Percentiles rank a stretch among this genome's conserved stretches.
Conservation (phyloP, 2,329 filamentous ascomycete genomes). For the Zasmidium angulare region DNA sequence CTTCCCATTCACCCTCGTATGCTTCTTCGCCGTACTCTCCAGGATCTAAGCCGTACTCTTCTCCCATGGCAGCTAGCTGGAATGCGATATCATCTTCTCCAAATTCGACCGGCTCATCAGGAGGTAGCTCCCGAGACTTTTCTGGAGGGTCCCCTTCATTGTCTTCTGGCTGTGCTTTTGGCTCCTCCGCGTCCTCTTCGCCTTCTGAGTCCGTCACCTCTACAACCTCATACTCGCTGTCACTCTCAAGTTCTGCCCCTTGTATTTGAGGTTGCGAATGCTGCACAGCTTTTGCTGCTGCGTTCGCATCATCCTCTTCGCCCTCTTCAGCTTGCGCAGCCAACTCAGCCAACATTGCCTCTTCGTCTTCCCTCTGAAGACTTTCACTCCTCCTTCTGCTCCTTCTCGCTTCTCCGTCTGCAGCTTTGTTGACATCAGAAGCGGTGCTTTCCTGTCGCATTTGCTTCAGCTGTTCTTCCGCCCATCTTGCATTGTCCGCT, state of each 20-base stretch:
- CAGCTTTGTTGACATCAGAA: conserved; percentile 20
- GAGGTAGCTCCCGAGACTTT: conserved; percentile 57
- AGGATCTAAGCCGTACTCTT: conserved; percentile 75
- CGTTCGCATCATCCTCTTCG: conserved; percentile 58
- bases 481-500: conserved; percentile 33
- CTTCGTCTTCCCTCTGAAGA: conserved; percentile 37
- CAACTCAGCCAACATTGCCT: conserved; percentile 35
- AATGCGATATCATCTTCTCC: conserved; percentile 92
- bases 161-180: conserved; percentile 38
- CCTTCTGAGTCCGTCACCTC: conserved; percentile 65
- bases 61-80: conserved; percentile 85
- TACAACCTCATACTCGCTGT: conserved; percentile 71
- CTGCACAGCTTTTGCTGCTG: conserved; percentile 36
- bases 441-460: conserved; percentile 27
- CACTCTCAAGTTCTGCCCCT: conserved; percentile 46
- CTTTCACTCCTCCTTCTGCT: conserved; percentile 31
- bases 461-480: conserved; percentile 31
- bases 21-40: conserved; percentile 71
- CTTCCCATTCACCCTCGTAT: conserved; percentile 57
- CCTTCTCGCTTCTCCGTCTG: conserved; percentile 17
- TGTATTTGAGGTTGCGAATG: conserved; percentile 17
- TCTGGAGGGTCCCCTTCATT: conserved; percentile 39
- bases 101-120: conserved; percentile 68
- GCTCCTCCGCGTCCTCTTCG: conserved; percentile 47
- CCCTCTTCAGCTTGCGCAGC: conserved; percentile 32